A percentile compares a stretch with the other conserved stretches of the same genome.
phyloP scores from a whole-genome alignment of 1,139 yeast genomes.

The Taphrina communis region DNA sequence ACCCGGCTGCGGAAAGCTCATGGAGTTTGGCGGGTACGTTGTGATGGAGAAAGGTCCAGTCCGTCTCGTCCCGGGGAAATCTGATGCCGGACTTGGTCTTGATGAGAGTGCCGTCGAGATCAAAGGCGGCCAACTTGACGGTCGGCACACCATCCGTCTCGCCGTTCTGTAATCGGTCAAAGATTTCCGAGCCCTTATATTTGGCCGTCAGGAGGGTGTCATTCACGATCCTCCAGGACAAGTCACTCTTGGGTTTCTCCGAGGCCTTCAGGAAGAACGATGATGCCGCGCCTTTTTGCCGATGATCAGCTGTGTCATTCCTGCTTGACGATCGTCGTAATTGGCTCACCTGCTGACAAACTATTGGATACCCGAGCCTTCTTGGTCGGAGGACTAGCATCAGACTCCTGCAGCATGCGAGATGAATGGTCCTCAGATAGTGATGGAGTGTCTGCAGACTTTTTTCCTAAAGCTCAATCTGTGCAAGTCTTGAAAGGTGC shows the following conservation, averaged over 20 bases:
- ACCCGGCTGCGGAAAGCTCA: conserved; percentile 43
- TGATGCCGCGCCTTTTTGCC: neutral
- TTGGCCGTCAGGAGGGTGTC: conserved; percentile 7
- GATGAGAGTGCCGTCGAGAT: conserved; percentile 58
- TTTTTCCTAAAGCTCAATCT: too few species aligned
- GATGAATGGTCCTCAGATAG: too few species aligned
- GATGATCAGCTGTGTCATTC: neutral
- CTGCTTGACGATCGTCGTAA: neutral
- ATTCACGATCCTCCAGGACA: conserved; percentile 3
- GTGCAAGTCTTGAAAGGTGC: too few species aligned
- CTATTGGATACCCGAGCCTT: conserved; percentile 1
- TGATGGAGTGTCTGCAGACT: too few species aligned
- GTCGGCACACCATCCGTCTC: neutral
- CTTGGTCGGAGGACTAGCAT: conserved; percentile 15
- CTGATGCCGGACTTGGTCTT: conserved; percentile 63
- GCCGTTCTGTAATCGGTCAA: neutral
- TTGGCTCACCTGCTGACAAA: conserved; percentile 26
- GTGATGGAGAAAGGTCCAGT: conserved; percentile 70
- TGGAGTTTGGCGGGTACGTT: conserved; percentile 52
- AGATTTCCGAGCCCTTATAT: neutral
- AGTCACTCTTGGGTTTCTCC: conserved; percentile 18
- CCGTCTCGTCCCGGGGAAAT: conserved; percentile 63
- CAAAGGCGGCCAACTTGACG: conserved; percentile 66
- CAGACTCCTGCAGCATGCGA: conserved; percentile 7
- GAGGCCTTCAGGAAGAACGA: conserved; percentile 19